Conservation (phyloP, 192 early-diverging fungal species). For the Cetraspora pellucida region DNA sequence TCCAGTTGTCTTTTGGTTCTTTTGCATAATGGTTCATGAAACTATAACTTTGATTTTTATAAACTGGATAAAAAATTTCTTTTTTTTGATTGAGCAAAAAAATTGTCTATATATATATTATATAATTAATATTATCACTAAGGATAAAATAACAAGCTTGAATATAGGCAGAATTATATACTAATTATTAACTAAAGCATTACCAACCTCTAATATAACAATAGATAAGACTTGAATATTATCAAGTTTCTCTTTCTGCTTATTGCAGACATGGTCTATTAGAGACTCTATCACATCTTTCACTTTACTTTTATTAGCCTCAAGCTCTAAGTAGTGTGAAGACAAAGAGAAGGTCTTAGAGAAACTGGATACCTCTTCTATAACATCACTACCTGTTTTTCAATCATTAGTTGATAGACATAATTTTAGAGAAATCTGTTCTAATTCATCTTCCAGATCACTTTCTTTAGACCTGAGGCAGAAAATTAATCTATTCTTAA, state of each 20-base stretch:
- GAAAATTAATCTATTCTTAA: constrained; percentile 18
- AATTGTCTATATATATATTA: no score
- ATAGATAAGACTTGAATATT: no score
- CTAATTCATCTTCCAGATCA: not conserved
- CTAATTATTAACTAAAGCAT: no score
- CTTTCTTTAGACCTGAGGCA: constrained; percentile 3
- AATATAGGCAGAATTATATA: no score
- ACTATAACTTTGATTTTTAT: no score
- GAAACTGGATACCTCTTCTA: not conserved
- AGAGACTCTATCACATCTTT: not conserved
- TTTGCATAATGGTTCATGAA: no score
- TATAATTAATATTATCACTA: no score
- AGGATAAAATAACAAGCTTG: not conserved
- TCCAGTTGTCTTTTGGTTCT: no score
- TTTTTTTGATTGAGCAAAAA: no score
- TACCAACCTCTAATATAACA: no score
- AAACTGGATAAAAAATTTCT: no score
- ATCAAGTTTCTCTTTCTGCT: not conserved
- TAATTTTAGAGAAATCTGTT: constrained; percentile 4
- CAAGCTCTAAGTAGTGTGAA: not conserved
- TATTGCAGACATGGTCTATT: not conserved
- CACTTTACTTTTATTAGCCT: not conserved
- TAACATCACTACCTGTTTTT: not conserved
- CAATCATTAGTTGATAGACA: not conserved
- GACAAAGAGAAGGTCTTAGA: not conserved